Evolutionary conservation across 345 rosid species (phyloP), one percentile per base, ranked within the genome.

Genomic region (Punica granatum): DNA sequence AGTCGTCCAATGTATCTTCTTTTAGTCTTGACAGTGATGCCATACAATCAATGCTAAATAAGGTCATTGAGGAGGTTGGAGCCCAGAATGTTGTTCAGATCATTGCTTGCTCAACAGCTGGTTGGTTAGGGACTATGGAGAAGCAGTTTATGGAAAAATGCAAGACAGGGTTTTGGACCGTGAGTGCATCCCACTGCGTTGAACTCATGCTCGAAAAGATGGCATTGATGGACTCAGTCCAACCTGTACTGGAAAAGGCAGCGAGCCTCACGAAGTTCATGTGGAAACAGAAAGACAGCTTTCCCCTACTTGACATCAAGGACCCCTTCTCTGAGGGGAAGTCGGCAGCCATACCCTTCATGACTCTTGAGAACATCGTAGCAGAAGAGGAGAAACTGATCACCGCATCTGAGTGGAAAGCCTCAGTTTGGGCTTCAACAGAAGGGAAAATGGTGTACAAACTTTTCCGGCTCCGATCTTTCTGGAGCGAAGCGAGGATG

Each of bases 131-230:
- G 51, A 69, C 63, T 51, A 10, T 83, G 18, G 86, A 85, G 23
- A 54, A 79, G 74, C 56, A 68, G 62, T 84, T 85, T 64, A 63
- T 65, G 48, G 71, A 73, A 16, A 79, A 53, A 56, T 67, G 64
- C 25, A 68, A 58, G 71, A 68, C 73, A 13, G 62, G 75, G 36
- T 85, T 90, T 73, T 90, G 89, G 96, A 78, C 79, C 35, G 76
- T 76, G 49, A 73, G 88, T 71, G 77, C 85, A 46, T 81, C 87
- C 32, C 81, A 81, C 33, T 90, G 90, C 75, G 77, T 87, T 18
- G 82, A 80, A 71, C 82, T 83, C 58, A 76, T 87, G 81, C 82
- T 90, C 23, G 75, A 71, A 70, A 79, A 77, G 69, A 71, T 83
- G 23, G 74, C 60, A 23, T 64, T 16, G 48, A 58, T 80, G 59